phyloP scores from a whole-genome alignment of 1,284 basidiomycete genomes.

The Austroboletus olivaceoglutinosus region DNA sequence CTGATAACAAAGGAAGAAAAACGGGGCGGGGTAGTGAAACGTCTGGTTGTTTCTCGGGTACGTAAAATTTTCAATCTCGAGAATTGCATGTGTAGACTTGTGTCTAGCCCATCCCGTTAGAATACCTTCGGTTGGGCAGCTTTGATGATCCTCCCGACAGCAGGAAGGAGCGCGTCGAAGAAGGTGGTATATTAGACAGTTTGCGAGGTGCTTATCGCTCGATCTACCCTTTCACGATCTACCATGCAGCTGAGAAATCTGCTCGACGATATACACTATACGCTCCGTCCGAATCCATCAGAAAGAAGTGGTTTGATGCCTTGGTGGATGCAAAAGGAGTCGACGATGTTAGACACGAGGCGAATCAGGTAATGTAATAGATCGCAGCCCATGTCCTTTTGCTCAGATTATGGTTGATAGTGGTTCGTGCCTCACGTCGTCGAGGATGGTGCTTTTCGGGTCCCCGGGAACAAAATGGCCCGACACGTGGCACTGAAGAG shows the following conservation, averaged over 20 bases:
- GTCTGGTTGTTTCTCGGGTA: slow-evolving; percentile 64
- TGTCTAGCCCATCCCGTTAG: slow-evolving; percentile 68
- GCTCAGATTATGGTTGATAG: slow-evolving; percentile 36
- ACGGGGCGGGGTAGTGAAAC: slow-evolving; percentile 46
- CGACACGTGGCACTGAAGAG: slow-evolving; percentile 32
- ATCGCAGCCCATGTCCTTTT: not conserved
- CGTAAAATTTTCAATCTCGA: slow-evolving; percentile 19
- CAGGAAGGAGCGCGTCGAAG: slow-evolving; percentile 59
- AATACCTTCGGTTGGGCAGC: slow-evolving; percentile 66
- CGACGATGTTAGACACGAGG: slow-evolving; percentile 59
- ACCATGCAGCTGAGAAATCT: slow-evolving; percentile 57
- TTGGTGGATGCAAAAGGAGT: slow-evolving; percentile 61
- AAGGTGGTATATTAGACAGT: slow-evolving; percentile 55
- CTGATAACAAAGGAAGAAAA: slow-evolving; percentile 62
- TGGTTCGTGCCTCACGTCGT: slow-evolving; percentile 62
- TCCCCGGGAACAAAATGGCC: slow-evolving; percentile 36
- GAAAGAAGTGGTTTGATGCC: slow-evolving; percentile 61
- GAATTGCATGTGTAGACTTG: slow-evolving; percentile 7
- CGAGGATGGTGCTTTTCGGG: slow-evolving; percentile 60
- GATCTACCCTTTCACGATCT: slow-evolving; percentile 73
- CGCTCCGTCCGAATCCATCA: slow-evolving; percentile 51
- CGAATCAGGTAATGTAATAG: slow-evolving; percentile 55
- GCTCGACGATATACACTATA: slow-evolving; percentile 69
- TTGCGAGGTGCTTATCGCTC: slow-evolving; percentile 49
- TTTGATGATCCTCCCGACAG: slow-evolving; percentile 58